Evolutionary conservation across 2,329 filamentous ascomycete species (phyloP).

Genomic region (Fusarium buxicola): DNA sequence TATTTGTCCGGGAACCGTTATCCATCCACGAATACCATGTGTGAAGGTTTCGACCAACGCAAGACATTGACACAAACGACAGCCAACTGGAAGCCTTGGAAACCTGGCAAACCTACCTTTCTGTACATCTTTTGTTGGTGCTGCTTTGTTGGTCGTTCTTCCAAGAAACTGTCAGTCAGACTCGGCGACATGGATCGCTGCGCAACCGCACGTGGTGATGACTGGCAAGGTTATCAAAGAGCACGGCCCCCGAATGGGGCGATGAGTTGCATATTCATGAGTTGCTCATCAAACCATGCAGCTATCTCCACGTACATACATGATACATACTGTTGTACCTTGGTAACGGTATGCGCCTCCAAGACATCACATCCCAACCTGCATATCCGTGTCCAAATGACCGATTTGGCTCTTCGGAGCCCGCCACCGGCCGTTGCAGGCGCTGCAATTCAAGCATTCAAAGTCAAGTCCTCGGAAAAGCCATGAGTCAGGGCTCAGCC

Average conservation of each 20-base stretch:
- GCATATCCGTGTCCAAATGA: constrained; percentile 24
- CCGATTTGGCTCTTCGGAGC: constrained; percentile 1
- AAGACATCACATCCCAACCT: constrained; percentile 19
- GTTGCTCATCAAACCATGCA: constrained; percentile 34
- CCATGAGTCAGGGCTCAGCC: constrained; percentile 10
- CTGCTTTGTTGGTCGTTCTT: background rate
- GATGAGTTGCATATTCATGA: constrained; percentile 38
- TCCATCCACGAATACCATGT: constrained; percentile 11
- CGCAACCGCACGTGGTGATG: constrained; percentile 28
- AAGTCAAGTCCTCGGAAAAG: background rate
- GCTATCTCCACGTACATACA: constrained; percentile 34
- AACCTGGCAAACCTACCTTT: constrained; percentile 6
- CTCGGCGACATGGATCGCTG: constrained; percentile 3
- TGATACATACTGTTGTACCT: no score
- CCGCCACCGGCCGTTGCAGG: constrained; percentile 7
- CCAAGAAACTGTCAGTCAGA: background rate
- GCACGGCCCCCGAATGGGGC: constrained; percentile 25
- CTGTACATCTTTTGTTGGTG: constrained; percentile 5
- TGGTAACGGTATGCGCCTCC: constrained; percentile 15
- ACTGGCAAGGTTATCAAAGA: constrained; percentile 25
- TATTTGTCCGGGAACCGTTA: constrained; percentile 21
- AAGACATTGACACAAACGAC: background rate
- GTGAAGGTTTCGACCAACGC: constrained; percentile 8
- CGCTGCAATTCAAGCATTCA: background rate
- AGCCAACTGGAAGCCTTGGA: background rate